Percentiles rank a stretch among this genome's conserved stretches.
These are phyloP conservation scores for Silene latifolia DNA, from an alignment of 148 eudicot species.

Conservation along the genomic window DNA sequence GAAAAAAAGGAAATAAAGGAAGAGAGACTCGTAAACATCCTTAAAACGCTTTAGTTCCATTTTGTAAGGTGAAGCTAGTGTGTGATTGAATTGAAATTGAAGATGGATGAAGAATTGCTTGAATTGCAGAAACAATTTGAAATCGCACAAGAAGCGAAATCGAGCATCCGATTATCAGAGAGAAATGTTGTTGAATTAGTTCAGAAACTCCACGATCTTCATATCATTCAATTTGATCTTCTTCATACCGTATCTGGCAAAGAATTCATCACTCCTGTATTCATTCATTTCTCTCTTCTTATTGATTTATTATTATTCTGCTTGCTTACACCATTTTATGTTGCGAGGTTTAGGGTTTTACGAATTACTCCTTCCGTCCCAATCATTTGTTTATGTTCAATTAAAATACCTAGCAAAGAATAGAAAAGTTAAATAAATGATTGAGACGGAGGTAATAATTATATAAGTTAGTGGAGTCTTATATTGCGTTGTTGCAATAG, in stretches of 20 bases:
- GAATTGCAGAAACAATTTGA: slow-evolving; percentile 89
- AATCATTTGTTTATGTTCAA: too few relatives aligned
- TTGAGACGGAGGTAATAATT: too few relatives aligned
- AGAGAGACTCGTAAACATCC: too few relatives aligned
- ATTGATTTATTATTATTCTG: not conserved
- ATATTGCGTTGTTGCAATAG: slow-evolving; percentile 30
- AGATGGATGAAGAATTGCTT: slow-evolving; percentile 85
- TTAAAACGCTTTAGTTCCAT: too few relatives aligned
- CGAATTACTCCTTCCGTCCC: not conserved
- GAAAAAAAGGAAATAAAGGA: too few relatives aligned
- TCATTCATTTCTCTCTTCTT: not conserved
- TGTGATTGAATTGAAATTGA: not conserved
- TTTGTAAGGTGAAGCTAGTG: too few relatives aligned
- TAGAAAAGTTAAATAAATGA: too few relatives aligned
- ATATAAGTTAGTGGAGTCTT: not conserved
- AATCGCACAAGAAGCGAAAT: slow-evolving; percentile 83
- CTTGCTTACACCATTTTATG: not conserved
- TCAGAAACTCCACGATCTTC: slow-evolving; percentile 78
- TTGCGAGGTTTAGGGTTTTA: not conserved
- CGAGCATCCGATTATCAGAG: slow-evolving; percentile 92
- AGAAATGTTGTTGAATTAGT: slow-evolving; percentile 98
- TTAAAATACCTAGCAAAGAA: too few relatives aligned
- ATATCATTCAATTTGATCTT: slow-evolving; percentile 92
- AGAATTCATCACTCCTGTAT: slow-evolving; percentile 92
- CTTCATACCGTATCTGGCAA: slow-evolving; percentile 95